Evolutionary conservation across 2,329 filamentous ascomycete genomes (phyloP).

Genomic region (Sporothrix brunneoviolacea): DNA sequence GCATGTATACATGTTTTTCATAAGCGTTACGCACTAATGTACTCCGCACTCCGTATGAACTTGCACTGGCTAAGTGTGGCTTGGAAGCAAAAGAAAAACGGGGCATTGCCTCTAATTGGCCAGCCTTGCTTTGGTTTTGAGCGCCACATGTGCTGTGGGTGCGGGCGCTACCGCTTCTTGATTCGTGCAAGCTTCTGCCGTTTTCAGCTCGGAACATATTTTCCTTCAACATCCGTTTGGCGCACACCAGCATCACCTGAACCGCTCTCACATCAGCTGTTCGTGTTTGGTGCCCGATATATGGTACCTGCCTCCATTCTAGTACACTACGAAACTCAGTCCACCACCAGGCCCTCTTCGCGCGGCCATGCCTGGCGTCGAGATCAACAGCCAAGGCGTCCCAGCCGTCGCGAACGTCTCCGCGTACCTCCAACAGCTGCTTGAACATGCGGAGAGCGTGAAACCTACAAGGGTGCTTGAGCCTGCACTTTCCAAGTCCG

Average conservation of each 20-base stretch:
- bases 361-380: slow-evolving; percentile 44
- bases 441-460: slow-evolving; percentile 50
- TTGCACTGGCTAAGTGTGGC: slow-evolving; percentile 8
- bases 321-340: no score
- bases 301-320: no score
- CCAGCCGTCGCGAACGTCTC: slow-evolving; percentile 48
- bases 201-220: no score
- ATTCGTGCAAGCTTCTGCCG: no score
- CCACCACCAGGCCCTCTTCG: not conserved
- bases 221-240: no score
- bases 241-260: no score
- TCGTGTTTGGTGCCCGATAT: no score
- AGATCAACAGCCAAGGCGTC: slow-evolving; percentile 40
- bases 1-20: no score
- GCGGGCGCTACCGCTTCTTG: no score
- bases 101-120: slow-evolving; percentile 11
- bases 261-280: no score
- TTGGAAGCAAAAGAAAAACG: not conserved
- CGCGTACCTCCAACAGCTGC: slow-evolving; percentile 48
- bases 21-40: no score
- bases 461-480: slow-evolving; percentile 61
- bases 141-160: slow-evolving; percentile 6
- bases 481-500: slow-evolving; percentile 64
- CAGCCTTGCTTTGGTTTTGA: slow-evolving; percentile 12
- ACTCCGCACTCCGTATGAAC: not conserved